Percentiles rank a stretch among this genome's conserved stretches.
These are phyloP conservation scores for Aspergillus awamori DNA, from an alignment of 2,329 filamentous ascomycete species.

Conservation along the genomic window DNA sequence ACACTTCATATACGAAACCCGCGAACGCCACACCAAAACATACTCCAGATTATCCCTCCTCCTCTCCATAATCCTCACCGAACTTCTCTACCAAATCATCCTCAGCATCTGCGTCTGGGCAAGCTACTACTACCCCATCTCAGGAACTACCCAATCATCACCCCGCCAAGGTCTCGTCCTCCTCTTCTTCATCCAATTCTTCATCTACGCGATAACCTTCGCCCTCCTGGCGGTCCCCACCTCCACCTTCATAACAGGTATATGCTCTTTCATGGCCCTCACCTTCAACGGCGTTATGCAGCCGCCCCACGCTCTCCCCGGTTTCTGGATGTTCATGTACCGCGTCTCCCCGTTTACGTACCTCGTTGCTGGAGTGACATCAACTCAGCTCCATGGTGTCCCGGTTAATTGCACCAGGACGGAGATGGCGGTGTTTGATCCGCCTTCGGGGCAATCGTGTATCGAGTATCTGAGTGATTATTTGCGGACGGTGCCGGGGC, in stretches of 20 bases:
- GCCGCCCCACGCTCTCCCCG: constrained; percentile 64
- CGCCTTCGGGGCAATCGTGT: constrained; percentile 62
- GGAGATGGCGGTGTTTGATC: constrained; percentile 68
- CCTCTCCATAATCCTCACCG: constrained; percentile 78
- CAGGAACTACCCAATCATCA: constrained; percentile 55
- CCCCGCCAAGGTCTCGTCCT: constrained; percentile 78
- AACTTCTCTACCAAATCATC: constrained; percentile 80
- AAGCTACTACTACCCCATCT: constrained; percentile 82
- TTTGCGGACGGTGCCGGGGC: constrained; percentile 55
- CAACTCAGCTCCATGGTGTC: constrained; percentile 69
- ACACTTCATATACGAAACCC: constrained; percentile 78
- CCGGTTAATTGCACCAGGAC: constrained; percentile 66
- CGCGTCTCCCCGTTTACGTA: constrained; percentile 59
- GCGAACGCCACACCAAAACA: constrained; percentile 79
- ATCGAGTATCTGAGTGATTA: constrained; percentile 59
- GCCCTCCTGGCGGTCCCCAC: constrained; percentile 76
- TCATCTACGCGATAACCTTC: constrained; percentile 81
- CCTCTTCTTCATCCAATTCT: constrained; percentile 72
- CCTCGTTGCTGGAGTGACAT: constrained; percentile 65
- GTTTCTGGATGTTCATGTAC: constrained; percentile 69
- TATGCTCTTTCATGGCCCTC: constrained; percentile 81
- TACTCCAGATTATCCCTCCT: constrained; percentile 88
- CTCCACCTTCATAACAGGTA: constrained; percentile 71
- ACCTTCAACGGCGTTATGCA: constrained; percentile 72
- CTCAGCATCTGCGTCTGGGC: constrained; percentile 74